phyloP scores from a whole-genome alignment of 2,329 filamentous ascomycete genomes.

The Didymella keratinophila region DNA sequence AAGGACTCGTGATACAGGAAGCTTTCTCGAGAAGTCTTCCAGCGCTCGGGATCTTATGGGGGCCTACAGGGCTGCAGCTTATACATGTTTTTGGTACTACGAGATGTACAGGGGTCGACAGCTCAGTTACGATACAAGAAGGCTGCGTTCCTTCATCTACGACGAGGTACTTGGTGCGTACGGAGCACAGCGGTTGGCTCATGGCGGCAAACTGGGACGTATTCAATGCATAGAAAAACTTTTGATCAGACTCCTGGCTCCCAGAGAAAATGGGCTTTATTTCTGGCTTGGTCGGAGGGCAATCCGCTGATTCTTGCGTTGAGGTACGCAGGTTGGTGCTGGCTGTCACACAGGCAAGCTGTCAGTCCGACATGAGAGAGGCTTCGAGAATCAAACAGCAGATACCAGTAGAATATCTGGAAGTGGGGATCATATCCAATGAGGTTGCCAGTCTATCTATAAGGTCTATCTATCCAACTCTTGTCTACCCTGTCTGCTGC shows the following conservation, averaged over 20 bases:
- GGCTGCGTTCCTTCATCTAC: background rate
- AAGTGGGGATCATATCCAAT: too few species aligned
- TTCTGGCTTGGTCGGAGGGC: background rate
- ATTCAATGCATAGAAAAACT: background rate
- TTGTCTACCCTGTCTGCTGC: conserved; percentile 23
- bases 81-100: background rate
- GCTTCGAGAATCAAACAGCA: too few species aligned
- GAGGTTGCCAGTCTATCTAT: background rate
- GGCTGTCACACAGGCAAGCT: too few species aligned
- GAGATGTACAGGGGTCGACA: background rate
- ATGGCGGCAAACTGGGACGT: background rate
- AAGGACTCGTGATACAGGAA: too few species aligned
- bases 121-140: background rate
- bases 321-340: too few species aligned
- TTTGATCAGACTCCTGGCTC: background rate
- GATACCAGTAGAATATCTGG: too few species aligned
- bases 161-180: background rate
- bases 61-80: too few species aligned
- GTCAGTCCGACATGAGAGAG: too few species aligned
- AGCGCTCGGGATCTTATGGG: too few species aligned
- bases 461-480: background rate
- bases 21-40: too few species aligned
- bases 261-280: background rate
- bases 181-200: background rate
- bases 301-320: too few species aligned